Percentiles rank a stretch among this genome's conserved stretches.
phyloP scores from a whole-genome alignment of 140 eudicot species.

The Stevia rebaudiana region DNA sequence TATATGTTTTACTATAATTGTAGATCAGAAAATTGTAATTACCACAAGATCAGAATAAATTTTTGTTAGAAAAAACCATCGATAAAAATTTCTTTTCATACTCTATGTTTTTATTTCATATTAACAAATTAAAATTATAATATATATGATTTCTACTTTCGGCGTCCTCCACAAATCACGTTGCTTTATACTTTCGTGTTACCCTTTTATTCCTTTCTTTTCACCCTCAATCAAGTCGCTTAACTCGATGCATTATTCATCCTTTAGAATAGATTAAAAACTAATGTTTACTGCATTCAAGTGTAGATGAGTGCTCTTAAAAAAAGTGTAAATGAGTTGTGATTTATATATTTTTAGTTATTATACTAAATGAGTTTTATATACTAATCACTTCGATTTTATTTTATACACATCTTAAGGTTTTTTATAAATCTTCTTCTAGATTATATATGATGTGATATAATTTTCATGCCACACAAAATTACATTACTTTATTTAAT shows the following conservation, averaged over 20 bases:
- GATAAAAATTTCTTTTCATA: background rate
- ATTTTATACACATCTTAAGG: too few relatives aligned
- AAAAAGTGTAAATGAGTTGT: too few relatives aligned
- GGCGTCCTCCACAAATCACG: constrained; percentile 32
- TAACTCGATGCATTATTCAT: constrained; percentile 16
- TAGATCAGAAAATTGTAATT: background rate
- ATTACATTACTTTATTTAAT: background rate
- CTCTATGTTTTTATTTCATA: background rate
- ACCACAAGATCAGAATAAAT: background rate
- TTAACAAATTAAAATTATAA: background rate
- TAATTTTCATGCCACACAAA: too few relatives aligned
- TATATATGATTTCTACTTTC: constrained; percentile 25
- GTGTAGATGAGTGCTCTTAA: too few relatives aligned
- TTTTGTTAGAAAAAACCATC: background rate
- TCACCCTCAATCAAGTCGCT: constrained; percentile 8
- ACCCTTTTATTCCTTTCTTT: constrained; percentile 17
- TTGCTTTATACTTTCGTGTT: constrained; percentile 17
- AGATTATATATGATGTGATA: too few relatives aligned
- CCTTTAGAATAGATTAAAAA: background rate
- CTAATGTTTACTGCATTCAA: too few relatives aligned
- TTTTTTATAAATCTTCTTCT: too few relatives aligned
- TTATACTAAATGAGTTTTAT: too few relatives aligned
- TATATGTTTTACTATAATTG: too few relatives aligned
- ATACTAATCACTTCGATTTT: too few relatives aligned
- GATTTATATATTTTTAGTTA: too few relatives aligned